Evolutionary conservation across 2,329 filamentous ascomycete genomes (phyloP).

Genomic region (Botryotinia globosa): DNA sequence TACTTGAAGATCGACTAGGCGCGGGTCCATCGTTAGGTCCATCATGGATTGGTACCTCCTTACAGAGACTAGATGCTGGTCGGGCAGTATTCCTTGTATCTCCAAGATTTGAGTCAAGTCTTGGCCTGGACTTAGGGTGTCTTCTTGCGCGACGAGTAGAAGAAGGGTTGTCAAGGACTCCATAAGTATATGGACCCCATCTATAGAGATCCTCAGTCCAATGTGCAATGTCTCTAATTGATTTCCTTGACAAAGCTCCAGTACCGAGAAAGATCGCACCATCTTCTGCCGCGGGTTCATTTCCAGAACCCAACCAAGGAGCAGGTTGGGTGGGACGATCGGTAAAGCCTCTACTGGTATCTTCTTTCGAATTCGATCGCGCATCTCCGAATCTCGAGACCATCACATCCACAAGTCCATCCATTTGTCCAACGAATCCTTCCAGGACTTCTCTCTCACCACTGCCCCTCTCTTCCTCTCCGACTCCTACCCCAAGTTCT

Average conservation of each 20-base stretch:
- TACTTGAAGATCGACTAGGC: neutral
- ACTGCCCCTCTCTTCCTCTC: constrained; percentile 92
- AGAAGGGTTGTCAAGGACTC: constrained; percentile 73
- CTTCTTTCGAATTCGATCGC: constrained; percentile 34
- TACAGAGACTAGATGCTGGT: constrained; percentile 9
- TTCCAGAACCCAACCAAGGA: constrained; percentile 71
- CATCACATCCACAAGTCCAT: constrained; percentile 83
- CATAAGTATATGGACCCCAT: constrained; percentile 82
- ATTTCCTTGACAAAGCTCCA: constrained; percentile 68
- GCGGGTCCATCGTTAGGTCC: neutral
- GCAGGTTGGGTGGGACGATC: constrained; percentile 36
- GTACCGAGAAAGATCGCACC: constrained; percentile 84
- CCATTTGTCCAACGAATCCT: constrained; percentile 74
- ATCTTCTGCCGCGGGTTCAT: constrained; percentile 67
- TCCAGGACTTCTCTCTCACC: constrained; percentile 91
- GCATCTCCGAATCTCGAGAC: constrained; percentile 75
- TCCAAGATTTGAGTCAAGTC: neutral
- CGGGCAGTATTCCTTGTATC: neutral
- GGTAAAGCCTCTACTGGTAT: constrained; percentile 30
- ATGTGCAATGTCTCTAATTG: constrained; percentile 68
- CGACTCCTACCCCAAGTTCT: constrained; percentile 89
- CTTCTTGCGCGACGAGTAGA: constrained; percentile 53
- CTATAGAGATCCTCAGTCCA: constrained; percentile 90
- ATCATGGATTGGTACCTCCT: constrained; percentile 12
- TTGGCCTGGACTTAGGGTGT: constrained; percentile 28